These are phyloP conservation scores for Cyberlindnera petersonii DNA, from an alignment of 805 yeast species.

Conservation along the genomic window DNA sequence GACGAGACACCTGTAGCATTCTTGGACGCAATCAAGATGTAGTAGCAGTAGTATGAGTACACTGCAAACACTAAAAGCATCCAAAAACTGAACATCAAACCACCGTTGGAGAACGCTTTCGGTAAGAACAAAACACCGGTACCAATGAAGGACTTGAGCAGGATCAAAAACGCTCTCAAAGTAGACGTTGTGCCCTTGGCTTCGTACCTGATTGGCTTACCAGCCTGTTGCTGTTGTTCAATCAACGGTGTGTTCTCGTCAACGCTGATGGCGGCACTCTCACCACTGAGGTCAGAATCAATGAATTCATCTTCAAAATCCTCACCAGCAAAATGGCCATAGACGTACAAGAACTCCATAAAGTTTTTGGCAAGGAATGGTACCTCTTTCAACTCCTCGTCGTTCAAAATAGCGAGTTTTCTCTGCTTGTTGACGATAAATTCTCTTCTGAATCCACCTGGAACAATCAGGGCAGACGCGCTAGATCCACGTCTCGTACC, in stretches of 20 bases:
- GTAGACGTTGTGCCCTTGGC: slow-evolving; percentile 69
- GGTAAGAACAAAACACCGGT: slow-evolving; percentile 74
- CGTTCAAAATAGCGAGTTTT: slow-evolving; percentile 19
- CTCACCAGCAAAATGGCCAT: slow-evolving; percentile 88
- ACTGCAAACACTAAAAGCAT: slow-evolving; percentile 58
- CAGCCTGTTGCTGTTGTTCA: slow-evolving; percentile 9
- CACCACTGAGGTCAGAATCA: slow-evolving; percentile 39
- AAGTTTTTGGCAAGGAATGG: slow-evolving; percentile 66
- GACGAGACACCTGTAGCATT: slow-evolving; percentile 58
- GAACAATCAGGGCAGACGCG: slow-evolving; percentile 68
- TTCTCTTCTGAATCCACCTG: slow-evolving; percentile 81
- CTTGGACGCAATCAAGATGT: slow-evolving; percentile 57
- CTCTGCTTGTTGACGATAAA: slow-evolving; percentile 43
- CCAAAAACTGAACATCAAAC: slow-evolving; percentile 52
- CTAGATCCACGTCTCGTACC: slow-evolving; percentile 49
- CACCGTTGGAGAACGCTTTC: slow-evolving; percentile 69
- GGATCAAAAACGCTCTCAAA: slow-evolving; percentile 62
- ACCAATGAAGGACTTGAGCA: slow-evolving; percentile 73
- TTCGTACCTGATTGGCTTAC: slow-evolving; percentile 18
- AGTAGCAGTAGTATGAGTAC: slow-evolving; percentile 76
- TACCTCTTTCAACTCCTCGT: slow-evolving; percentile 31
- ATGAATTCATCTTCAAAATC: slow-evolving; percentile 65
- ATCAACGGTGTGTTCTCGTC: slow-evolving; percentile 30
- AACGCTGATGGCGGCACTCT: slow-evolving; percentile 19
- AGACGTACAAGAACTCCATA: slow-evolving; percentile 69